These are phyloP conservation scores for Tolypocladium ophioglossoides DNA, from an alignment of 2,329 filamentous ascomycete genomes.

Conservation along the genomic window DNA sequence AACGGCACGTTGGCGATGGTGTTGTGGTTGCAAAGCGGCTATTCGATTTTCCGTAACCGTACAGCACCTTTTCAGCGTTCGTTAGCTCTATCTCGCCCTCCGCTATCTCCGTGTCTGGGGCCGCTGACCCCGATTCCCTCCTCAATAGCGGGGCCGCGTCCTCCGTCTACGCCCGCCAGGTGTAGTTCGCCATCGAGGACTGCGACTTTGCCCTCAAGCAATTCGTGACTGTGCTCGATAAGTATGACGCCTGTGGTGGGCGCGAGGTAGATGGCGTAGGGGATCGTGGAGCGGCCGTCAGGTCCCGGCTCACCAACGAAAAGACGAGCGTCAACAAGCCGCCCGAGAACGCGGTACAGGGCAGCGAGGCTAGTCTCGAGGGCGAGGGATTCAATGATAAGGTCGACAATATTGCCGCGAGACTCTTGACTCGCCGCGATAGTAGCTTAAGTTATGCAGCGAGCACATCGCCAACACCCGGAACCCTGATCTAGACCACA, in stretches of 20 bases:
- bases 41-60: no score
- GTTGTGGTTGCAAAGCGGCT: no score
- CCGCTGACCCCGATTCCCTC: constrained; percentile 43
- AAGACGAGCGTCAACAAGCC: constrained; percentile 35
- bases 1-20: no score
- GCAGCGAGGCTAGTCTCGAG: constrained; percentile 34
- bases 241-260: constrained; percentile 23
- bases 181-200: constrained; percentile 42
- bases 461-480: no score
- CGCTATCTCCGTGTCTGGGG: constrained; percentile 48
- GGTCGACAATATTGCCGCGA: constrained; percentile 44
- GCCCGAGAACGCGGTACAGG: constrained; percentile 20
- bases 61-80: no score
- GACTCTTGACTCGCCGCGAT: constrained; percentile 34
- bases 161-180: constrained; percentile 35
- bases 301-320: constrained; percentile 37
- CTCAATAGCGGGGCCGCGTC: constrained; percentile 31
- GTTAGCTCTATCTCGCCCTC: constrained; percentile 42
- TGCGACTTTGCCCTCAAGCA: constrained; percentile 44
- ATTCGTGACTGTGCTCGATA: constrained; percentile 41
- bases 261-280: constrained; percentile 22
- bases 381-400: constrained; percentile 50
- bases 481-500: no score
- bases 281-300: constrained; percentile 29
- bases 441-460: no score